These are phyloP conservation scores for Lentinula lateritia DNA, from an alignment of 768 basidiomycete genomes.

Conservation along the genomic window DNA sequence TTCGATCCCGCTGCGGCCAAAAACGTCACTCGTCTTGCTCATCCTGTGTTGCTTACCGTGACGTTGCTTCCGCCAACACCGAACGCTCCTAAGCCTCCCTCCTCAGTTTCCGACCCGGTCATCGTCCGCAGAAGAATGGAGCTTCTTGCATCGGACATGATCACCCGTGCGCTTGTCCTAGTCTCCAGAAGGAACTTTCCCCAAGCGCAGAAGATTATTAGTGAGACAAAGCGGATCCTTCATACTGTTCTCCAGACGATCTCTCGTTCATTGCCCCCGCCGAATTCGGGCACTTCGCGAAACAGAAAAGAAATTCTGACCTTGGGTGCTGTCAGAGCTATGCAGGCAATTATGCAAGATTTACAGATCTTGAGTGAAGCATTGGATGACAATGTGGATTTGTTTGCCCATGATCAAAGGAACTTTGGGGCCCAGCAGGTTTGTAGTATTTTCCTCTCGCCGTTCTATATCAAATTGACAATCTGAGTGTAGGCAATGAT, in stretches of 20 bases:
- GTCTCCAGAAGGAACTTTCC: constrained; percentile 87
- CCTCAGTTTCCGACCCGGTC: constrained; percentile 67
- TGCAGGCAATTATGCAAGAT: constrained; percentile 84
- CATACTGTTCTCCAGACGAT: constrained; percentile 86
- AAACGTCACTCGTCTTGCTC: constrained; percentile 81
- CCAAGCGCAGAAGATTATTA: constrained; percentile 87
- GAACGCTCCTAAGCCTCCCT: constrained; percentile 32
- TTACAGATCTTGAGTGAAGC: constrained; percentile 84
- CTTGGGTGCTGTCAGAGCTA: constrained; percentile 66
- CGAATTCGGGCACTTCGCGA: constrained; percentile 45
- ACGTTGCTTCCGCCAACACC: constrained; percentile 67
- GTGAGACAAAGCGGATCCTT: constrained; percentile 88
- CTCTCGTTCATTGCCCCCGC: constrained; percentile 63
- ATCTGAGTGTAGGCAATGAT: constrained; percentile 75
- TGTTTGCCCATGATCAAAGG: constrained; percentile 90
- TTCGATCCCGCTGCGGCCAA: constrained; percentile 85
- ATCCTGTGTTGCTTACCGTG: constrained; percentile 92
- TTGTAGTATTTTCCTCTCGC: constrained; percentile 14
- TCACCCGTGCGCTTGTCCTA: constrained; percentile 87
- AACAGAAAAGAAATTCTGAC: constrained; percentile 78
- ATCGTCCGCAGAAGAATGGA: constrained; percentile 96
- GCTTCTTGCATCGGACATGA: constrained; percentile 94
- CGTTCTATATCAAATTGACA: not conserved
- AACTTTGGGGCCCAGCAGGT: constrained; percentile 99
- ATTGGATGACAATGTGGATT: constrained; percentile 82